Percentiles rank a stretch among this genome's conserved stretches.
These are phyloP conservation scores for Hyaloscypha variabilis DNA, from an alignment of 495 filamentous ascomycete genomes.

Conservation along the genomic window DNA sequence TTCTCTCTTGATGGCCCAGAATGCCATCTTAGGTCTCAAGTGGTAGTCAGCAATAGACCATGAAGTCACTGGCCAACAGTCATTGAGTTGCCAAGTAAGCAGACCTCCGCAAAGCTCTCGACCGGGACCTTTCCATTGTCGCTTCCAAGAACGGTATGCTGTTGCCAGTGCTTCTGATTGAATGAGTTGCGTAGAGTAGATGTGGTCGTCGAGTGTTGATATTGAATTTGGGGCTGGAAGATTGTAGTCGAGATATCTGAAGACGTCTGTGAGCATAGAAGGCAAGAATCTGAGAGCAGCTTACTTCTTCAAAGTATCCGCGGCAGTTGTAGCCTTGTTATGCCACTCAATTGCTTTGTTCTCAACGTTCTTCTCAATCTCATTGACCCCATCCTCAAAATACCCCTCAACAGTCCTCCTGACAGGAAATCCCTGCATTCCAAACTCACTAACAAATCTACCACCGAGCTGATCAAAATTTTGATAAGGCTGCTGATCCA, in stretches of 20 bases:
- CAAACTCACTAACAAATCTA: too few species aligned
- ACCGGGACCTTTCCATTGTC: not conserved
- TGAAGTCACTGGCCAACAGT: slow-evolving; percentile 4
- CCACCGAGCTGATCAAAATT: too few species aligned
- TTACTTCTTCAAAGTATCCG: too few species aligned
- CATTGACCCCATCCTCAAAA: too few species aligned
- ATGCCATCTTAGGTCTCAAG: slow-evolving; percentile 8
- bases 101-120: slow-evolving; percentile 1
- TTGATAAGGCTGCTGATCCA: too few species aligned
- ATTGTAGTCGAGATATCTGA: not conserved
- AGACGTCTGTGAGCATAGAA: not conserved
- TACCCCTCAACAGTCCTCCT: not conserved
- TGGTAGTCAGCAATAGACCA: slow-evolving; percentile 7
- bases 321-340: too few species aligned
- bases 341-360: too few species aligned
- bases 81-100: not conserved
- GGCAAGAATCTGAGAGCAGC: too few species aligned
- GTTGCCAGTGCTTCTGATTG: slow-evolving; percentile 1
- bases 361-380: too few species aligned
- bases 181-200: slow-evolving; percentile 5
- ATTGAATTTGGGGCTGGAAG: not conserved
- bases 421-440: too few species aligned
- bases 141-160: slow-evolving; percentile 6
- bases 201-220: not conserved
- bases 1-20: slow-evolving; percentile 4